Conservation (phyloP, 139 green algal species). For the Coelastrella sp. region DNA sequence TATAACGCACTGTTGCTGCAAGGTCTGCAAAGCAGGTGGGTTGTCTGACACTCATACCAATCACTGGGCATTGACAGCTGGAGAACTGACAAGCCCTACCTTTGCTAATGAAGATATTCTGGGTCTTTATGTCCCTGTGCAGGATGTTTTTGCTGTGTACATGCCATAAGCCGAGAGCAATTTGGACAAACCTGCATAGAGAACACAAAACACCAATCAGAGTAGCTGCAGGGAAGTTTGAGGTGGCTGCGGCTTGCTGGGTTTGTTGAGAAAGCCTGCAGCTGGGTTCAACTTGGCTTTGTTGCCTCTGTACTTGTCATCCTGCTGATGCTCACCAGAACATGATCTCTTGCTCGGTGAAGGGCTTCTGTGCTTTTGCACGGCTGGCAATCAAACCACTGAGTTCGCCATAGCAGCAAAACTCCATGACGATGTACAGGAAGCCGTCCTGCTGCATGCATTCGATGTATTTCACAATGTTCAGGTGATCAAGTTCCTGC, state of each 20-base stretch:
- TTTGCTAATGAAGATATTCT: conserved; percentile 74
- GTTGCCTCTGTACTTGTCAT: too few species aligned
- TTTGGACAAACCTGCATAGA: conserved; percentile 65
- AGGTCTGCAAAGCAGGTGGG: too few species aligned
- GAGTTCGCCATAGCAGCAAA: conserved; percentile 66
- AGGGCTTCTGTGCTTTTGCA: conserved; percentile 57
- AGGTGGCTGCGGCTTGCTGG: too few species aligned
- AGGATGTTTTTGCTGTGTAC: conserved; percentile 73
- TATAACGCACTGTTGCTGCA: too few species aligned
- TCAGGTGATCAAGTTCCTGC: conserved; percentile 64
- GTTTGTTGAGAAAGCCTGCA: too few species aligned
- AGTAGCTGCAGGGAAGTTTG: too few species aligned
- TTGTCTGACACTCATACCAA: too few species aligned
- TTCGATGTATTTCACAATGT: conserved; percentile 73
- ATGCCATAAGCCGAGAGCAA: conserved; percentile 62
- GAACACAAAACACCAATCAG: not conserved
- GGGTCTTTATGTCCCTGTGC: conserved; percentile 76
- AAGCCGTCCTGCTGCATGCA: conserved; percentile 58
- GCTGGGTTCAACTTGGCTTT: too few species aligned
- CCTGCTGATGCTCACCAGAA: conserved; percentile 50
- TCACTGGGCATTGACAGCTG: too few species aligned
- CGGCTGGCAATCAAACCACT: conserved; percentile 55
- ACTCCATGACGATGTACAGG: conserved; percentile 82
- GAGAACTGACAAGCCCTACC: conserved; percentile 18
- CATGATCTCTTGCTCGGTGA: conserved; percentile 84